Conservation (phyloP, 2,329 filamentous ascomycete species). For the Microsporum audouinii region DNA sequence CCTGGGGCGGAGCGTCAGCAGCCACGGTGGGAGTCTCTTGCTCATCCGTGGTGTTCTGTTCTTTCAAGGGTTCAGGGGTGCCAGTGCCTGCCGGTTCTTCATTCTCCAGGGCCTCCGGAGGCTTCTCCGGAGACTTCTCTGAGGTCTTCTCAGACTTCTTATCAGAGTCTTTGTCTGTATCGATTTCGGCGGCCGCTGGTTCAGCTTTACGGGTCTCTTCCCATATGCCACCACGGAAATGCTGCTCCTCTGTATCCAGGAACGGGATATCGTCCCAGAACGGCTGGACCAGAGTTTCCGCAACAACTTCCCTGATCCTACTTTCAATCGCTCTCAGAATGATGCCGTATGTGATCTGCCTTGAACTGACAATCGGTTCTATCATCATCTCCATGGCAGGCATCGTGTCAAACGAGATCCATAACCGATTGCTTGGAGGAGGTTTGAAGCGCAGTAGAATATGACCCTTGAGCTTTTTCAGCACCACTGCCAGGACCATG, state of each 20-base stretch:
- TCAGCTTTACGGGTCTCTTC: constrained; percentile 17
- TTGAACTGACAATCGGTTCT: constrained; percentile 86
- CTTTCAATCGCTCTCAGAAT: constrained; percentile 91
- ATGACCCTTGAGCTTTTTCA: constrained; percentile 79
- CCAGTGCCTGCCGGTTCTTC: background rate
- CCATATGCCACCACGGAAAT: constrained; percentile 79
- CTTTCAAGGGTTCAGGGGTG: background rate
- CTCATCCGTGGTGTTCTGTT: background rate
- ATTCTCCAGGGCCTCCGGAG: background rate
- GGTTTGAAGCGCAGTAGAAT: constrained; percentile 80
- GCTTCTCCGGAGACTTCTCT: background rate
- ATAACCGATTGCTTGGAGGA: constrained; percentile 88
- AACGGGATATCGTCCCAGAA: constrained; percentile 97
- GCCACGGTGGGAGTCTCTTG: background rate
- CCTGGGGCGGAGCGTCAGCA: background rate
- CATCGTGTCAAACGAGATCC: constrained; percentile 89
- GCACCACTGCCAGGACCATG: constrained; percentile 70
- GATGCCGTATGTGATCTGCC: constrained; percentile 88
- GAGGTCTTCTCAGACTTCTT: constrained; percentile 7
- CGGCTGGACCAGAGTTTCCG: constrained; percentile 79
- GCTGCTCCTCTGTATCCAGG: constrained; percentile 64
- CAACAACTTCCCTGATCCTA: constrained; percentile 83
- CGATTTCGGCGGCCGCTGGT: constrained; percentile 19
- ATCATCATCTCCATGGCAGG: constrained; percentile 91
- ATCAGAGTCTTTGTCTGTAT: constrained; percentile 23